phyloP scores from a whole-genome alignment of 2,329 filamentous ascomycete genomes.

The Cercospora beticola region DNA sequence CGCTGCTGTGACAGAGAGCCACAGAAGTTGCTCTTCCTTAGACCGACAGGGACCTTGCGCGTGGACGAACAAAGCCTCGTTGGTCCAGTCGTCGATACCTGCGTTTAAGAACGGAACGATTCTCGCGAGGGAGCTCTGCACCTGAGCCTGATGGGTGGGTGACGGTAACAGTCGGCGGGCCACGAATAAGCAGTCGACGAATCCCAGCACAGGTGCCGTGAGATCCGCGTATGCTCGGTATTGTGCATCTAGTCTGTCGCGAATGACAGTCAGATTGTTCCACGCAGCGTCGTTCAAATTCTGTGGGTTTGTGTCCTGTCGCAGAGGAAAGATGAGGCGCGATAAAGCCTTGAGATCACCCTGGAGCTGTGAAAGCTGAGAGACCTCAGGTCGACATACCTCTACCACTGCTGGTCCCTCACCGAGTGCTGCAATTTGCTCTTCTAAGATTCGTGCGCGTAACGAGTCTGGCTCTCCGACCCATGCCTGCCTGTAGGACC shows the following conservation, averaged over 20 bases:
- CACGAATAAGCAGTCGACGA: conserved; percentile 68
- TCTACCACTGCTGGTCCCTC: conserved; percentile 63
- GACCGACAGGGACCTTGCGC: conserved; percentile 17
- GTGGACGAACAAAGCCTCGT: conserved; percentile 27
- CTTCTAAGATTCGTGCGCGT: conserved; percentile 62
- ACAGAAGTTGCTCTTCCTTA: conserved; percentile 28
- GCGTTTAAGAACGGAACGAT: conserved; percentile 31
- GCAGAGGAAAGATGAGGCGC: conserved; percentile 26
- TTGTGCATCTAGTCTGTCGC: conserved; percentile 64
- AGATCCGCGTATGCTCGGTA: conserved; percentile 85
- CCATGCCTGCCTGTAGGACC: conserved; percentile 64
- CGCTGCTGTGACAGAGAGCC: conserved; percentile 27
- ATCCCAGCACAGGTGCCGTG: conserved; percentile 71
- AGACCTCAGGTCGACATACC: conserved; percentile 69
- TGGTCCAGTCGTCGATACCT: conserved; percentile 23
- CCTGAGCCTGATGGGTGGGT: background rate
- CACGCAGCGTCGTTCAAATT: conserved; percentile 18
- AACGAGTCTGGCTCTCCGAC: conserved; percentile 68
- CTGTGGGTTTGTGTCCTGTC: background rate
- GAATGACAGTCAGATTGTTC: conserved; percentile 57
- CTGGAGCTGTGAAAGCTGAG: conserved; percentile 70
- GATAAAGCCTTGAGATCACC: conserved; percentile 63
- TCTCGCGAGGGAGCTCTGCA: background rate
- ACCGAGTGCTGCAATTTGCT: conserved; percentile 64
- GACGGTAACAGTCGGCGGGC: conserved; percentile 25